Evolutionary conservation across 2,329 filamentous ascomycete species (phyloP).

Genomic region (Ilyonectria robusta): DNA sequence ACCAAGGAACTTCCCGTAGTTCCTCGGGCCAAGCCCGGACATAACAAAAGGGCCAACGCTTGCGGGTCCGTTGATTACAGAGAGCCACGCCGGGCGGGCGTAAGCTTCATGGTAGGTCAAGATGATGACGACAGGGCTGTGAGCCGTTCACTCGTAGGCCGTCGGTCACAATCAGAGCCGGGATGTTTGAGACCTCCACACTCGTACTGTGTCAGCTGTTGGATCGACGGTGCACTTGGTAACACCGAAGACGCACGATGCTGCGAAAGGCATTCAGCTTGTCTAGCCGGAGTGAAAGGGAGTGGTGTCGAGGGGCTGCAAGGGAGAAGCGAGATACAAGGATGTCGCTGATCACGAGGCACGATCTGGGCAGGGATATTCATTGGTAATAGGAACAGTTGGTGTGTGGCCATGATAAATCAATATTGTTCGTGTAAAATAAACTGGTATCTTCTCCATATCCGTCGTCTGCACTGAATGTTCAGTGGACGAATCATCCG

Average conservation of each 20-base stretch:
- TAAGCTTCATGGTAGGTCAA: conserved; percentile 8
- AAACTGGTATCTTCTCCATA: conserved; percentile 47
- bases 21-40: conserved; percentile 26
- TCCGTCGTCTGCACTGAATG: conserved; percentile 47
- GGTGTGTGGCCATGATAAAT: conserved; percentile 36
- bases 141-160: conserved; percentile 1
- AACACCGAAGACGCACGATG: conserved; percentile 25
- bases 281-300: conserved; percentile 1
- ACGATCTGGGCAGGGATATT: conserved; percentile 42
- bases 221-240: conserved; percentile 31
- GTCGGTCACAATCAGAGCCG: conserved; percentile 2
- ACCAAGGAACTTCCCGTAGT: conserved; percentile 19
- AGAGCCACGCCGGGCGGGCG: conserved; percentile 18
- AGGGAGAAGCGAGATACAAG: conserved; percentile 40
- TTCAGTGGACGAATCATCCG: conserved; percentile 48
- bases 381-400: conserved; percentile 16
- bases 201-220: conserved; percentile 27
- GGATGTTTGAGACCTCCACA: conserved; percentile 15
- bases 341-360: conserved; percentile 47
- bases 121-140: conserved; percentile 20
- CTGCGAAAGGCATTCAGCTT: conserved; percentile 22
- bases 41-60: conserved; percentile 5
- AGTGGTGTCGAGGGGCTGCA: conserved; percentile 24
- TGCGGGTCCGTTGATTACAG: neutral
- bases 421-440: conserved; percentile 39